Evolutionary conservation across 345 rosid genomes (phyloP).

Genomic region (Pugionium cornutum): DNA sequence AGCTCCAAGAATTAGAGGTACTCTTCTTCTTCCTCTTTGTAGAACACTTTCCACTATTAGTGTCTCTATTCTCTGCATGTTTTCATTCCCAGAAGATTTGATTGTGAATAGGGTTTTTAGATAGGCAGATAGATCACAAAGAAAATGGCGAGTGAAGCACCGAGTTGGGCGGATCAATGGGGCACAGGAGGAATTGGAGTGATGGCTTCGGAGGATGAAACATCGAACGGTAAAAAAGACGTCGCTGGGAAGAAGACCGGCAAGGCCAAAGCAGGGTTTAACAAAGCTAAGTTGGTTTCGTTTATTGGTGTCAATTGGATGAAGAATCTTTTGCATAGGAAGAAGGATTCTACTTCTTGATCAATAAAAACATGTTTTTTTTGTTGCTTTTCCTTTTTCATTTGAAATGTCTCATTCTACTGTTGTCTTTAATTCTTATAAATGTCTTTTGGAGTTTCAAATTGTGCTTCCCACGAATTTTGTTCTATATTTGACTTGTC

Average conservation of each 20-base stretch:
- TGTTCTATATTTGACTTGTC: background rate
- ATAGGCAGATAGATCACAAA: background rate
- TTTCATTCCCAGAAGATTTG: background rate
- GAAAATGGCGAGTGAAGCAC: constrained; percentile 70
- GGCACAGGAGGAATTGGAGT: constrained; percentile 75
- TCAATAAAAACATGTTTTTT: background rate
- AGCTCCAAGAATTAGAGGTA: constrained; percentile 36
- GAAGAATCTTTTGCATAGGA: constrained; percentile 52
- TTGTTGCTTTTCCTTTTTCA: background rate
- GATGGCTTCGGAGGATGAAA: constrained; percentile 50
- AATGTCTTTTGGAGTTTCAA: constrained; percentile 8
- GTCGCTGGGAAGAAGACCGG: constrained; percentile 41
- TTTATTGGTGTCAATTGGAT: constrained; percentile 61
- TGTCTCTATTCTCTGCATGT: background rate
- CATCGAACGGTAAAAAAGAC: constrained; percentile 42
- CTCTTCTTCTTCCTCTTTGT: background rate
- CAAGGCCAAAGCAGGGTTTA: constrained; percentile 43
- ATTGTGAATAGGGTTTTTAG: background rate
- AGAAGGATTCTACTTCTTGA: constrained; percentile 36
- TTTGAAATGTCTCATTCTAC: constrained; percentile 7
- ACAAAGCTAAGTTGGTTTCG: constrained; percentile 46
- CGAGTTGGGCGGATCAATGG: constrained; percentile 97
- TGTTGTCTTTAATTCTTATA: background rate
- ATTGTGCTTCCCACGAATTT: constrained; percentile 27
- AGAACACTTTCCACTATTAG: too few species aligned